phyloP scores from a whole-genome alignment of 345 rosid genomes.

The Excoecaria cochinchinensis region DNA sequence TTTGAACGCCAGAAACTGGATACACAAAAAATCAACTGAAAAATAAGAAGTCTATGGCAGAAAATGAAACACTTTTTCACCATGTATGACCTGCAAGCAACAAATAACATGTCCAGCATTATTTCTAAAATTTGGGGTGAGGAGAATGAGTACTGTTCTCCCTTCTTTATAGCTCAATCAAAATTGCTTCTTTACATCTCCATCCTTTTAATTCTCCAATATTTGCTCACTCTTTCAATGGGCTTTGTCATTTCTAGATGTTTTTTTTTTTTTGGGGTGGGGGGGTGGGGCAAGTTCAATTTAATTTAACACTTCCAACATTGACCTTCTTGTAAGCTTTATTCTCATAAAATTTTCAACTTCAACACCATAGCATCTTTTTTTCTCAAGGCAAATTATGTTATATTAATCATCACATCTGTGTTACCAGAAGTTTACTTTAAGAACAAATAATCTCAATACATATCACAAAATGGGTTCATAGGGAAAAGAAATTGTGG shows the following conservation, averaged over 20 bases:
- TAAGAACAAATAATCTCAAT: no score
- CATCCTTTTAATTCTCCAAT: background rate
- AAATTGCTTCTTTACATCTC: background rate
- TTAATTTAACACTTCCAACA: background rate
- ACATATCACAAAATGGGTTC: background rate
- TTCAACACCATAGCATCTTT: background rate
- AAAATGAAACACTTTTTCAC: background rate
- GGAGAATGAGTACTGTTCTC: background rate
- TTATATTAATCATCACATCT: background rate
- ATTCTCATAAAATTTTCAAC: background rate
- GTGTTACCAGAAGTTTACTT: background rate
- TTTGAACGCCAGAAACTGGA: conserved; percentile 53
- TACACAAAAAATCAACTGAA: background rate
- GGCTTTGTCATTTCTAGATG: conserved; percentile 6
- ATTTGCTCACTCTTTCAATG: background rate
- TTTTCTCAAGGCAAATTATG: background rate
- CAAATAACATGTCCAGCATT: background rate
- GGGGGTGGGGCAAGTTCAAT: background rate
- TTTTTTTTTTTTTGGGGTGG: background rate
- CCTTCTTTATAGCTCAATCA: background rate
- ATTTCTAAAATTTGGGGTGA: background rate
- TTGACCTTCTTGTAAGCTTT: background rate
- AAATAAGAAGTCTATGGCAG: background rate
- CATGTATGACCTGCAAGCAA: background rate
- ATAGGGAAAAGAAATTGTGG: background rate